phyloP scores from a whole-genome alignment of 257 asterid genomes.

The Anisodus acutangulus region DNA sequence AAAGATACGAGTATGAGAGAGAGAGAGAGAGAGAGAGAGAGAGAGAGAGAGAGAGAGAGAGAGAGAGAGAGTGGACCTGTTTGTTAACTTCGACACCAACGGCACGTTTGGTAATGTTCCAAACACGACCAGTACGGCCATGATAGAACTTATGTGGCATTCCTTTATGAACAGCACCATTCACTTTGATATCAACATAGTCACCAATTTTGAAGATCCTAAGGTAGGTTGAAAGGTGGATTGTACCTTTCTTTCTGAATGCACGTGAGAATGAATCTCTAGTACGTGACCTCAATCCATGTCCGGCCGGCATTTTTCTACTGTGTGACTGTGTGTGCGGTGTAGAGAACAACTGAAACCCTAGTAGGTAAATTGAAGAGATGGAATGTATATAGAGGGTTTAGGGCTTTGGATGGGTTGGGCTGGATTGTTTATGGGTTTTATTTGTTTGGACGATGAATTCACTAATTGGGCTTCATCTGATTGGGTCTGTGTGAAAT shows the following conservation, averaged over 20 bases:
- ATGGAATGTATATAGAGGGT: neutral
- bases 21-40: no score
- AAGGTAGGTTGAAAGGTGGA: constrained; percentile 42
- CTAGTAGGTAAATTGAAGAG: neutral
- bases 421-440: neutral
- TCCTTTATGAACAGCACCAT: constrained; percentile 56
- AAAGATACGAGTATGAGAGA: no score
- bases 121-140: constrained; percentile 56
- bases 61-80: no score
- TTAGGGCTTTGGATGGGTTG: constrained; percentile 23
- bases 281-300: constrained; percentile 50
- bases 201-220: constrained; percentile 44
- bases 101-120: constrained; percentile 59
- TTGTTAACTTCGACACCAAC: constrained; percentile 56
- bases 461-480: neutral
- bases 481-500: neutral
- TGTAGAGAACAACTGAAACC: neutral
- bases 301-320: constrained; percentile 55
- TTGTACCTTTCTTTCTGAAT: constrained; percentile 49
- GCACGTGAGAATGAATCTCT: constrained; percentile 46
- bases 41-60: no score
- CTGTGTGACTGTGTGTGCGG: neutral
- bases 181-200: constrained; percentile 54
- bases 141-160: constrained; percentile 49
- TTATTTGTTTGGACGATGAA: neutral